Base-by-base conservation (phyloP, 306 rosid genomes). In the Hippophae rhamnoides region DNA sequence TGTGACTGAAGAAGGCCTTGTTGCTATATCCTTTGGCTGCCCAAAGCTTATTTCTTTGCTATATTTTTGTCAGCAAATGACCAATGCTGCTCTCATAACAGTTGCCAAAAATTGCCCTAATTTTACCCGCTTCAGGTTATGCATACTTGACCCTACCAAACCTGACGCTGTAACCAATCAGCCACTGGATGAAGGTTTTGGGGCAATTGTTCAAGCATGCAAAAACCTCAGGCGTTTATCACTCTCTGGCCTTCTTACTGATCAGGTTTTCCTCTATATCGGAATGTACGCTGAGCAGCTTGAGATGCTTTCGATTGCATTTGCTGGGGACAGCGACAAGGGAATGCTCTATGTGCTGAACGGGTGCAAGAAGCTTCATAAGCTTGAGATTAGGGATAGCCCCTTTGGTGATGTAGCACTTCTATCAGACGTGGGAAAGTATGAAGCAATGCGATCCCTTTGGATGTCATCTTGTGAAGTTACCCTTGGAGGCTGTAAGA, bases 391-490 rank as follows among this genome's bases (percentile, higher is more conserved):
- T 18, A 80, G 82, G 70, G 95, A 88, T 58, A 5, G 99, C 80
- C 96, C 96, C 51, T 92, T 92, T 0, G 99, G 99, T 5, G 56
- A 92, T 47, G 7, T 7, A 52, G 95, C 96, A 50, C 95, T 92
- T 81, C 86, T 87, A 59, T 68, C 57, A 65, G 93, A 92, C 86
- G 58, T 85, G 75, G 89, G 96, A 79, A 92, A 92, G 96, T 92
- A 87, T 82, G 99, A 92, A 71, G 79, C 95, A 80, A 85, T 92
- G 98, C 96, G 95, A 85, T 92, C 95, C 95, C 98, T 92, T 87
- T 92, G 95, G 99, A 92, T 92, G 99, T 92, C 95, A 72, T 83
- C 99, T 61, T 87, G 99, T 4, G 73, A 80, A 48, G 83, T 92
- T 38, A 85, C 96, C 46, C 86, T 85, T 0, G 93, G 86, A 54